Base-by-base conservation (phyloP, 495 filamentous ascomycete species). In the Penicillium antarcticum region DNA sequence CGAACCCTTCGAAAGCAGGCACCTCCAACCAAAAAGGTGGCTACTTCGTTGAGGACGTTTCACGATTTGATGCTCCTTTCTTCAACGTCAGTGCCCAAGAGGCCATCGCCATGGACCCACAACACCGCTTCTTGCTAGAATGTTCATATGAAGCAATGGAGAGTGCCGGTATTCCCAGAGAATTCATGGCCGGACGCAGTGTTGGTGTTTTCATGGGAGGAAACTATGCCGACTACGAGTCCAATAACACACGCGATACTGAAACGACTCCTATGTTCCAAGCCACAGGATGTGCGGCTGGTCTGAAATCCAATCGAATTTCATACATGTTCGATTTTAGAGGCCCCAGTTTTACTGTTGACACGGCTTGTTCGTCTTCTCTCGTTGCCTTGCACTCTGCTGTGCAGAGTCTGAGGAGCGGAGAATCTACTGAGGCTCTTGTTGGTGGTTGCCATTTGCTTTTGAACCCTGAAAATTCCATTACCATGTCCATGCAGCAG, bases 381-480 rank as follows among this genome's bases (percentile, higher is more conserved):
- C 26, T 43, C 0, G 26, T 43, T 14, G 41, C 41, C 2, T 5
- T 43, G 2, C 41, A 43, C 24, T 3, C 10, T 1, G 41, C 41
- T 17, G 8, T 31, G 1, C 41, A 18, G 9, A 5, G 8, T 8
- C 10, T 43, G 3, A 24, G 41, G 2, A 16, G 1, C 5, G 40
- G 23, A 1, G 40, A 26, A 7, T 29, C 23, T 0, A 3, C 4
- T 2, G 13, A 26, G 5, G 40, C 40, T 0, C 2, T 26, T 2
- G 40, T 24, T 0, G 41, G n/a, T 1, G 41, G 41, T 5, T 5
- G 24, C 1, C 29, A 43, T 6, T 5, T 43, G n/a, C 6, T 42
- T 9, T 14, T 63, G 61, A 17, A 14, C 1, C 40, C 11, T 54
- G 52, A 24, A 66, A 29, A 29, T 7, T 29, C 26, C 26, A 29